phyloP scores from a whole-genome alignment of 352 stramenopile species.

The Phytophthora litchii region DNA sequence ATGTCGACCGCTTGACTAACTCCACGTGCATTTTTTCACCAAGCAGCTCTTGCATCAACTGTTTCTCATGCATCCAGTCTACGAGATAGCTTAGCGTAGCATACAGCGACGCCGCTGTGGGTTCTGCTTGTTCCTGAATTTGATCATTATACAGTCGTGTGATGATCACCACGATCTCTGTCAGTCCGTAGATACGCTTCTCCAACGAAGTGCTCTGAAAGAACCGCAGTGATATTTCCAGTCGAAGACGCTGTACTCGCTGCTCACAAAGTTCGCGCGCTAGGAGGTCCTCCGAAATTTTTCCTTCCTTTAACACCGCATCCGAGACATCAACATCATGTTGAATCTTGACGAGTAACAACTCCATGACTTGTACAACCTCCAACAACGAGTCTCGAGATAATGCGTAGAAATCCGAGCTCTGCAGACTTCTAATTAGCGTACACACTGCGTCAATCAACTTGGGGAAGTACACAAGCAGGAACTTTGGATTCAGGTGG shows the following conservation, averaged over 20 bases:
- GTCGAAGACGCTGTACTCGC: conserved; percentile 47
- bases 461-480: conserved; percentile 42
- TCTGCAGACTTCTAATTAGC: conserved; percentile 34
- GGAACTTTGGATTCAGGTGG: conserved; percentile 46
- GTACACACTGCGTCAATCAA: conserved; percentile 36
- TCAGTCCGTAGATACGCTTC: conserved; percentile 74
- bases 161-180: conserved; percentile 60
- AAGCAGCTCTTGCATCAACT: conserved; percentile 58
- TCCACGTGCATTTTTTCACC: conserved; percentile 72
- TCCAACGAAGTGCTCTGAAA: conserved; percentile 66
- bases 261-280: conserved; percentile 24
- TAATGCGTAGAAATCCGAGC: conserved; percentile 40
- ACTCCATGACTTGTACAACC: conserved; percentile 62
- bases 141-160: conserved; percentile 50
- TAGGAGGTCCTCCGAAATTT: background rate
- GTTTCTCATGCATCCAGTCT: conserved; percentile 56
- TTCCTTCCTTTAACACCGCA: conserved; percentile 1
- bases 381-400: conserved; percentile 61
- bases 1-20: conserved; percentile 62
- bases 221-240: conserved; percentile 61
- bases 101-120: conserved; percentile 30
- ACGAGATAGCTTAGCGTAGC: conserved; percentile 39
- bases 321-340: conserved; percentile 21
- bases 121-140: conserved; percentile 38
- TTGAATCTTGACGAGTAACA: conserved; percentile 47